Evolutionary conservation across 352 stramenopile genomes (phyloP), one percentile per base, ranked within the genome.

Genomic region (Blastocystis sp.): DNA sequence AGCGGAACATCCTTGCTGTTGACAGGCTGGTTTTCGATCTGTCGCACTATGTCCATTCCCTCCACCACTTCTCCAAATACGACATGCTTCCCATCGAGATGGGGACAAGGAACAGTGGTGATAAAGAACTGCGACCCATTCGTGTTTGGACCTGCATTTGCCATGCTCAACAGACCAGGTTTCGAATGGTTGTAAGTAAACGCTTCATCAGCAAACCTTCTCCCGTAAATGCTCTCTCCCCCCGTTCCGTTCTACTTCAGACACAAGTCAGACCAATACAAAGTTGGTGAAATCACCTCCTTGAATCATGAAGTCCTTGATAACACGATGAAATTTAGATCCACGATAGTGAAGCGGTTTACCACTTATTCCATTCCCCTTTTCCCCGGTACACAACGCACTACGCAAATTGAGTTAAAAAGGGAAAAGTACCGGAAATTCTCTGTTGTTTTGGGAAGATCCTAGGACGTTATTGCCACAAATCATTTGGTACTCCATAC

Each of bases 261-360:
- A 26, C 1, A 68, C 18, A 55, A 18, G 3, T 54, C 2, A 15
- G 45, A 68, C 29, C 4, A 15, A 15, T 69, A 84, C 73, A 69
- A 84, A 84, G 23, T 68, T 66, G n/a, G 73, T 84, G 50, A 84
- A 84, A 84, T 92, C 90, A 0, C 94, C 94, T 0, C 93, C 95
- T 93, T 99, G 96, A 56, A 98, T 92, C 96, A 98, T 98, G 90
- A 99, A 99, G 70, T 96, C 96, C 91, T 98, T 98, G 91, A 99
- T 99, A 76, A 99, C 95, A 66, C 97, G 95, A 92, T 99, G 97
- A 91, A 99, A 99, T 79, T 53, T 68, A 29, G 73, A 84, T 54
- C 73, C 73, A n/a, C 73, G 47, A 64, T 84, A 92, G 20, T 76
- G 73, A 45, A 90, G 55, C 47, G 94, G 91, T 15, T 92, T 95